A percentile compares a stretch with the other conserved stretches of the same genome.
These are phyloP conservation scores for Yamadazyma kanchanaburiensis DNA, from an alignment of 1,139 yeast species.

Conservation along the genomic window DNA sequence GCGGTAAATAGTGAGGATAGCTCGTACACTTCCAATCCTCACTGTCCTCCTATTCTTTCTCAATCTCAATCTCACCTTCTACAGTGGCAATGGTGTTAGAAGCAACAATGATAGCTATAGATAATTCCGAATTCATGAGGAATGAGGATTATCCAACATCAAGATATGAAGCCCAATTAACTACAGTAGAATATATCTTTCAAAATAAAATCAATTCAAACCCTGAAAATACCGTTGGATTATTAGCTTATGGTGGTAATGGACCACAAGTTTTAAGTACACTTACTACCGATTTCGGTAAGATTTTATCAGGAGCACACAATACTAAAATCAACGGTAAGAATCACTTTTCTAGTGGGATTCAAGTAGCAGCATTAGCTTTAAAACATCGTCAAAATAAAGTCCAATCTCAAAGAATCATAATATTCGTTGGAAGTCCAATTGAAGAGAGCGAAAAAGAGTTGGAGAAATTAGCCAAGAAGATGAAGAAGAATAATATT, in stretches of 20 bases:
- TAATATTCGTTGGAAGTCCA: conserved; percentile 90
- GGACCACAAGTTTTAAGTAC: conserved; percentile 86
- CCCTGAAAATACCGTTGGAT: conserved; percentile 93
- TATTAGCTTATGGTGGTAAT: conserved; percentile 83
- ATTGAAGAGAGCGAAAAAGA: conserved; percentile 67
- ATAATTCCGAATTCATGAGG: conserved; percentile 93
- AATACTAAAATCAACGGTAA: conserved; percentile 73
- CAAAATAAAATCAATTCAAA: conserved; percentile 82
- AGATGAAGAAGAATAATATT: conserved; percentile 88
- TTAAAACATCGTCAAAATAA: conserved; percentile 94
- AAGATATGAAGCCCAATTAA: conserved; percentile 89
- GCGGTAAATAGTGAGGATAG: not conserved
- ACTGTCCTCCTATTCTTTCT: too few species aligned
- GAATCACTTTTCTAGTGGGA: conserved; percentile 72
- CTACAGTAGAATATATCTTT: conserved; percentile 87
- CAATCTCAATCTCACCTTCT: not conserved
- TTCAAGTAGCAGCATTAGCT: conserved; percentile 96
- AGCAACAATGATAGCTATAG: conserved; percentile 93
- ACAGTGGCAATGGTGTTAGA: conserved; percentile 70
- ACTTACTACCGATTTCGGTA: conserved; percentile 84
- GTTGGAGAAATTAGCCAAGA: conserved; percentile 81
- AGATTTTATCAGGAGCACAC: conserved; percentile 82
- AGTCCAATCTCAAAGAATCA: conserved; percentile 85
- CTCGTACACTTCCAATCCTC: conserved; percentile 1
- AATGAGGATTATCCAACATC: conserved; percentile 92